A percentile compares a stretch with the other conserved stretches of the same genome.
Evolutionary conservation across 371 early-diverging fungal genomes (phyloP).

Genomic region (Rhizopus microsporus): DNA sequence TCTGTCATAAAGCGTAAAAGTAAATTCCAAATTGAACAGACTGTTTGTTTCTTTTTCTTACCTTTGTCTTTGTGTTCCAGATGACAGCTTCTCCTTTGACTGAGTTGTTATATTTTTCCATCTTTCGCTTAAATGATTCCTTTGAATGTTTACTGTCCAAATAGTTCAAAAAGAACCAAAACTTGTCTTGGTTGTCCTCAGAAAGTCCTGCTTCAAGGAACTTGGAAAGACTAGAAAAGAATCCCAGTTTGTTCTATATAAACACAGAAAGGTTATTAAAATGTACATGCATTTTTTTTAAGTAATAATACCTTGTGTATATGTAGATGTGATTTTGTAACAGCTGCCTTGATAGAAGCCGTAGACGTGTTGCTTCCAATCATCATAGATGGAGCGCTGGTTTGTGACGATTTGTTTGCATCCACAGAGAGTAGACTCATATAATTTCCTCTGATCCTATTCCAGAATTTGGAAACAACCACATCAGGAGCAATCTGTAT

Average conservation of each 20-base stretch:
- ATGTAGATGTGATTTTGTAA: slow-evolving; percentile 45
- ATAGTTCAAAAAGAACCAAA: slow-evolving; percentile 58
- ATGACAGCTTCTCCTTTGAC: slow-evolving; percentile 14
- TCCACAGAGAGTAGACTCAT: slow-evolving; percentile 46
- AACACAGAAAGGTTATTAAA: not conserved
- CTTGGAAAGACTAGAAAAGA: slow-evolving; percentile 38
- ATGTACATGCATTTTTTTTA: not conserved
- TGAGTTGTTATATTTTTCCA: slow-evolving; percentile 11
- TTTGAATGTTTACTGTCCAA: slow-evolving; percentile 48
- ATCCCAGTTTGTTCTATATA: slow-evolving; percentile 33
- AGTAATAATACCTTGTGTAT: slow-evolving; percentile 35
- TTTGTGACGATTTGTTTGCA: slow-evolving; percentile 6
- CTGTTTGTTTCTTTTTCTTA: slow-evolving; percentile 11
- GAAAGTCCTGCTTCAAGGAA: slow-evolving; percentile 51
- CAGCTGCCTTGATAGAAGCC: slow-evolving; percentile 39
- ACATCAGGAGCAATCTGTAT: slow-evolving; percentile 64
- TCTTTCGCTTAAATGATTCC: slow-evolving; percentile 40
- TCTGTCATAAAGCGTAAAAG: not conserved
- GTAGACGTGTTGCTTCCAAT: slow-evolving; percentile 9
- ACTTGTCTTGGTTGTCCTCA: slow-evolving; percentile 28
- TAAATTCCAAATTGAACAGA: not conserved
- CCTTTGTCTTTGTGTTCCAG: slow-evolving; percentile 18
- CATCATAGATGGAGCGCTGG: not conserved
- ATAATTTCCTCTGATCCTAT: slow-evolving; percentile 51
- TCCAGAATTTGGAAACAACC: slow-evolving; percentile 62